Evolutionary conservation across 2,329 filamentous ascomycete species (phyloP).

Genomic region (Alternaria sp.): DNA sequence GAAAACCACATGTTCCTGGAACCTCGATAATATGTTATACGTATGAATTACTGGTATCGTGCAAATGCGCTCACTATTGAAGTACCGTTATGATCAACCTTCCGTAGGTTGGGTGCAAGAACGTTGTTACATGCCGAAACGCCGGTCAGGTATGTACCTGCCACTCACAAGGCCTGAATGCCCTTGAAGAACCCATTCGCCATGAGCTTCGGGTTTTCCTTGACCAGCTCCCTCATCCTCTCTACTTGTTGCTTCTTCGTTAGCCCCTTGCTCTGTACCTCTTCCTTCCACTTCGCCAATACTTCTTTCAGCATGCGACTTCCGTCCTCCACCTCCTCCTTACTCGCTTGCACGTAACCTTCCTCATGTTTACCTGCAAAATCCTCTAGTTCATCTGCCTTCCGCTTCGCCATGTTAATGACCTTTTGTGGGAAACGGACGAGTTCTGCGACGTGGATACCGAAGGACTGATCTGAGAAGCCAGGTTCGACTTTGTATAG

Average conservation of each 20-base stretch:
- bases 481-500: constrained; percentile 97
- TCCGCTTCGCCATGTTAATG: constrained; percentile 98
- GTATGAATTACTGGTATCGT: constrained; percentile 1
- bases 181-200: constrained; percentile 73
- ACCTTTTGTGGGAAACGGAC: constrained; percentile 97
- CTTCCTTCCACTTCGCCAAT: constrained; percentile 83
- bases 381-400: constrained; percentile 97
- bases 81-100: background rate
- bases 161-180: constrained; percentile 56
- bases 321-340: constrained; percentile 89
- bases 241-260: constrained; percentile 74
- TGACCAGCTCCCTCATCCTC: constrained; percentile 81
- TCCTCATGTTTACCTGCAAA: constrained; percentile 82
- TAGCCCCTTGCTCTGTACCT: constrained; percentile 68
- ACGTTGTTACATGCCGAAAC: background rate
- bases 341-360: constrained; percentile 59
- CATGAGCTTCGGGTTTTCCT: constrained; percentile 71
- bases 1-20: background rate
- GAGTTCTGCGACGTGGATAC: constrained; percentile 96
- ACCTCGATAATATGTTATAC: background rate
- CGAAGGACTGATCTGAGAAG: constrained; percentile 96
- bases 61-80: background rate
- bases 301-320: constrained; percentile 85
- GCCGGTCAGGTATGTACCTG: background rate
- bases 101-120: background rate